A percentile compares a stretch with the other conserved stretches of the same genome.
These are phyloP conservation scores for Hyphodiscus sp. DNA, from an alignment of 2,329 filamentous ascomycete genomes.

Conservation along the genomic window DNA sequence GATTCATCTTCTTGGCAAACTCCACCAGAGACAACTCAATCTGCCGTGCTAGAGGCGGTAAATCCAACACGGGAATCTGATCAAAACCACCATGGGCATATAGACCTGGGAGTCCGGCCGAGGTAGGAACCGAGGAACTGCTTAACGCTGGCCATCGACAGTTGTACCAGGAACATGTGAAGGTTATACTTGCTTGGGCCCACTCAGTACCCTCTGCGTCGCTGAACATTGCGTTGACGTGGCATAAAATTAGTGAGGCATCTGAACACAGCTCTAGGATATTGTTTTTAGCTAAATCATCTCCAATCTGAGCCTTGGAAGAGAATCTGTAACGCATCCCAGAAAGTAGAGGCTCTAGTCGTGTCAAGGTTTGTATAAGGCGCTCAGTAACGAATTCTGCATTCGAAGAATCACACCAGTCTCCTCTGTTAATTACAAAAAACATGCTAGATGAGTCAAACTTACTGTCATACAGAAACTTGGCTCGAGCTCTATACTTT, in stretches of 20 bases:
- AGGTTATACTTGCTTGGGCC: constrained; percentile 1
- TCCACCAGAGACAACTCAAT: constrained; percentile 2
- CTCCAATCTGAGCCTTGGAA: constrained; percentile 1
- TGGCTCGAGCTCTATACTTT: constrained; percentile 1
- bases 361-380: neutral
- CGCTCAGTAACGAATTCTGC: constrained; percentile 1
- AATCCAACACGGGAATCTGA: neutral
- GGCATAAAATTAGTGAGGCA: neutral
- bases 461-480: constrained; percentile 2
- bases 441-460: neutral
- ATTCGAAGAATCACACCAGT: neutral
- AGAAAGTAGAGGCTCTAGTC: neutral
- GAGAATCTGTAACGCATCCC: neutral
- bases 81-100: constrained; percentile 1
- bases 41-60: constrained; percentile 2
- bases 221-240: neutral
- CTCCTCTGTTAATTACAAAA: neutral
- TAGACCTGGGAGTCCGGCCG: neutral
- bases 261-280: constrained; percentile 2
- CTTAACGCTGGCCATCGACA: neutral
- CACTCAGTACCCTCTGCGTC: constrained; percentile 1
- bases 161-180: constrained; percentile 1
- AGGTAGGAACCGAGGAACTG: neutral
- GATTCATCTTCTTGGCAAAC: constrained; percentile 5
- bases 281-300: constrained; percentile 1